Base-by-base conservation (phyloP, 352 stramenopile genomes). In the Phytophthora pini region DNA sequence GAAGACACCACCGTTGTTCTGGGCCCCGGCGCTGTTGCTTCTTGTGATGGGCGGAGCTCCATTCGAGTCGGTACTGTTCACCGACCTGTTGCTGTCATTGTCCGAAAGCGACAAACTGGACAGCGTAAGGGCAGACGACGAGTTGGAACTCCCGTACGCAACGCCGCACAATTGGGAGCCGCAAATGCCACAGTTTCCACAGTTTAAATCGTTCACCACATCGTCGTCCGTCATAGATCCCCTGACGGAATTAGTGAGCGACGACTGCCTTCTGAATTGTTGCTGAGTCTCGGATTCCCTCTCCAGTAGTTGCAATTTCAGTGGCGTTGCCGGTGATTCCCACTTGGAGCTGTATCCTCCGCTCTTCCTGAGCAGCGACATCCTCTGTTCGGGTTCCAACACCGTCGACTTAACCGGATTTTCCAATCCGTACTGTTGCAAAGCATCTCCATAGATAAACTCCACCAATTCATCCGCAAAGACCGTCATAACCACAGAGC, bases 381-480 rank as follows among this genome's bases (percentile, higher is more conserved):
- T 59, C 27, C 53, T 39, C 15, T 44, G 27, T 1, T 66, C 34
- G 0, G 36, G 59, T 12, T 36, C 50, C 11, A 58, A n/a, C 13
- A 41, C 50, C 15, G 36, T 38, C 13, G 60, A 72, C 48, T 72
- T 65, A 1, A 40, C 3, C 0, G 64, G 61, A 47, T 79, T 76
- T 4, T 71, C 65, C 3, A 88, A 59, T 47, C 74, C 61, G 69
- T 88, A 79, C 51, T 80, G 75, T 29, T 80, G 72, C 54, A 80
- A 55, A 15, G 74, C 70, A 45, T 90, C 71, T n/a, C 79, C 82
- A 58, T 89, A 87, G 26, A 93, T 67, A 54, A 93, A 92, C 20
- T 73, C 52, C 0, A 92, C 79, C 8, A 93, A 36, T 44, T 87
- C 75, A 48, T 78, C 68, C n/a, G 72, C 64, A 22, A 82, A 73